Conservation (phyloP, 371 early-diverging fungal species). For the Rhizomucor pusillus region DNA sequence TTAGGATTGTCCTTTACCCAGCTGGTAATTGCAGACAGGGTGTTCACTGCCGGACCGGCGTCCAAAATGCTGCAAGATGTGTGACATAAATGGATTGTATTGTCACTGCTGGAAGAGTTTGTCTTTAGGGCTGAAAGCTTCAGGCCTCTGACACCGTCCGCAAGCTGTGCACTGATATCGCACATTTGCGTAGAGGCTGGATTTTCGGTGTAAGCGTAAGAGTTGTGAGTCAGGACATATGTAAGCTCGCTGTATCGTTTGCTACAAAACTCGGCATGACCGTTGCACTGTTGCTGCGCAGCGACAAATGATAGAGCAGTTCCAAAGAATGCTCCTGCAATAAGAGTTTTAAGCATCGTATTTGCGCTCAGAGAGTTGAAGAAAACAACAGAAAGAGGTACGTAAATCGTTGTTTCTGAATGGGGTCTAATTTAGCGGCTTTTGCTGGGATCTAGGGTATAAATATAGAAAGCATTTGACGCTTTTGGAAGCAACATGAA, state of each 20-base stretch:
- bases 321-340: too few relatives aligned
- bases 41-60: constrained; percentile 51
- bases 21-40: constrained; percentile 43
- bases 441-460: too few relatives aligned
- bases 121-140: constrained; percentile 62
- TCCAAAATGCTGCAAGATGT: constrained; percentile 59
- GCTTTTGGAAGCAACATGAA: too few relatives aligned
- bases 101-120: constrained; percentile 15
- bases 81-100: constrained; percentile 68
- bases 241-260: constrained; percentile 56
- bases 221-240: constrained; percentile 72
- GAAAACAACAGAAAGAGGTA: too few relatives aligned
- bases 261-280: constrained; percentile 64
- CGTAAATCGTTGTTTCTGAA: too few relatives aligned
- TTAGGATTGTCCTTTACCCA: constrained; percentile 63
- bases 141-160: constrained; percentile 70
- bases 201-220: constrained; percentile 56
- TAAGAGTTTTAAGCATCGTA: too few relatives aligned
- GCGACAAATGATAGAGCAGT: not conserved
- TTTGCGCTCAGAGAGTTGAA: too few relatives aligned
- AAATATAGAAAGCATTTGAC: too few relatives aligned
- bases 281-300: constrained; percentile 65
- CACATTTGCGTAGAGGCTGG: constrained; percentile 71
- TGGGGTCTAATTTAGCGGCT: too few relatives aligned
- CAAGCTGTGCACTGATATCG: constrained; percentile 58